These are phyloP conservation scores for Candida sithepensis DNA, from an alignment of 805 yeast species.

Conservation along the genomic window DNA sequence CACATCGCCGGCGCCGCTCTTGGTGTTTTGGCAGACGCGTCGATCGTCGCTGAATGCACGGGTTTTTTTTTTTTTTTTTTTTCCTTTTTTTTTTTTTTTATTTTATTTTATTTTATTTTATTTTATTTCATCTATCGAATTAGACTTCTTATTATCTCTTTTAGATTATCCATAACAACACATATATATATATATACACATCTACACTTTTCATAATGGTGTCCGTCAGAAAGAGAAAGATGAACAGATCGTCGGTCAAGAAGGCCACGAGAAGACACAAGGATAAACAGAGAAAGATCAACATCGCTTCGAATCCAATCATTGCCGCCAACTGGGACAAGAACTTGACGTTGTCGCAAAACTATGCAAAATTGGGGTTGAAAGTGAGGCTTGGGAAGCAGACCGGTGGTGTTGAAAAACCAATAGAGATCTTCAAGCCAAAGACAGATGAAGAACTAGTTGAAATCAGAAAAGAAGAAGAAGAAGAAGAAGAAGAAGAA, in stretches of 20 bases:
- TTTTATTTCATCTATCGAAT: no score
- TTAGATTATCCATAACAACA: not conserved
- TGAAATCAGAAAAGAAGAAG: constrained; percentile 27
- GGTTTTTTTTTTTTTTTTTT: not conserved
- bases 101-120: not conserved
- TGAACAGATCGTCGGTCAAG: constrained; percentile 65
- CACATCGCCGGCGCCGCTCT: no score
- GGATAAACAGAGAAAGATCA: constrained; percentile 65
- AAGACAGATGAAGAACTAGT: constrained; percentile 24
- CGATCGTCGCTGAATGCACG: no score
- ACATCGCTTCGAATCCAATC: constrained; percentile 69
- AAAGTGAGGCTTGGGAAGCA: constrained; percentile 58
- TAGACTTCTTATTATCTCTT: not conserved
- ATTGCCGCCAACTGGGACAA: constrained; percentile 91
- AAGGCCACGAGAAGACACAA: constrained; percentile 69
- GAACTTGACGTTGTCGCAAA: constrained; percentile 74
- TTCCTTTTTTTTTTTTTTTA: not conserved
- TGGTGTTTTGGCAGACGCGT: no score
- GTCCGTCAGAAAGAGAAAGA: constrained; percentile 79
- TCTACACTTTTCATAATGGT: no score
- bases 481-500: constrained; percentile 34
- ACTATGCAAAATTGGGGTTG: constrained; percentile 80
- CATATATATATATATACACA: no score
- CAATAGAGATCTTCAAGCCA: constrained; percentile 39
- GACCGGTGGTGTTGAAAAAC: constrained; percentile 80